phyloP scores from a whole-genome alignment of 2,329 filamentous ascomycete species.

The Clarireedia hainanense region DNA sequence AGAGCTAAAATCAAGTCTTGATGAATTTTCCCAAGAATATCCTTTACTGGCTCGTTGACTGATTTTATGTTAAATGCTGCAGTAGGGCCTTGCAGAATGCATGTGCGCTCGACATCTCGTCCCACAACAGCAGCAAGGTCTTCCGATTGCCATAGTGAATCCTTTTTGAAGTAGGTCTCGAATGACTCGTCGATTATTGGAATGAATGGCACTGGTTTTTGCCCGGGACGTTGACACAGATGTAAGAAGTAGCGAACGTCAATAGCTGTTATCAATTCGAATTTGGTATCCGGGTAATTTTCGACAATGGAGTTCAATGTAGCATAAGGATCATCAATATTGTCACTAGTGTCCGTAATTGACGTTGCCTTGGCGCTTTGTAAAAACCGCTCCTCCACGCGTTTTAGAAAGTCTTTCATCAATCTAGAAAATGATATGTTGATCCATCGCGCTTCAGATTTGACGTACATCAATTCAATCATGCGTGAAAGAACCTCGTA shows the following conservation, averaged over 20 bases:
- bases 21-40: constrained; percentile 63
- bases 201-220: constrained; percentile 94
- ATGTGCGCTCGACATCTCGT: constrained; percentile 88
- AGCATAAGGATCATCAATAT: constrained; percentile 72
- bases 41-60: constrained; percentile 83
- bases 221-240: constrained; percentile 76
- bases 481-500: constrained; percentile 73
- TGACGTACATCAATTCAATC: constrained; percentile 80
- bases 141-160: constrained; percentile 96
- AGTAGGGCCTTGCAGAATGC: constrained; percentile 89
- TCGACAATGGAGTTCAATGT: constrained; percentile 68
- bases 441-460: constrained; percentile 82
- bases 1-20: constrained; percentile 33
- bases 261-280: constrained; percentile 88
- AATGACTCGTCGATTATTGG: constrained; percentile 89
- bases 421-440: constrained; percentile 71
- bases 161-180: constrained; percentile 99
- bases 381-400: constrained; percentile 73
- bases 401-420: constrained; percentile 86
- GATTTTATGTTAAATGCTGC: constrained; percentile 79
- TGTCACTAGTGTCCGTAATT: constrained; percentile 34
- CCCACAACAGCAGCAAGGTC: constrained; percentile 88
- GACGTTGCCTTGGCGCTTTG: too few relatives aligned
- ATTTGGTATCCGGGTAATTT: constrained; percentile 76
- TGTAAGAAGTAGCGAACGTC: constrained; percentile 92